phyloP scores from a whole-genome alignment of 1,139 yeast genomes.

The Hyphopichia fennica region DNA sequence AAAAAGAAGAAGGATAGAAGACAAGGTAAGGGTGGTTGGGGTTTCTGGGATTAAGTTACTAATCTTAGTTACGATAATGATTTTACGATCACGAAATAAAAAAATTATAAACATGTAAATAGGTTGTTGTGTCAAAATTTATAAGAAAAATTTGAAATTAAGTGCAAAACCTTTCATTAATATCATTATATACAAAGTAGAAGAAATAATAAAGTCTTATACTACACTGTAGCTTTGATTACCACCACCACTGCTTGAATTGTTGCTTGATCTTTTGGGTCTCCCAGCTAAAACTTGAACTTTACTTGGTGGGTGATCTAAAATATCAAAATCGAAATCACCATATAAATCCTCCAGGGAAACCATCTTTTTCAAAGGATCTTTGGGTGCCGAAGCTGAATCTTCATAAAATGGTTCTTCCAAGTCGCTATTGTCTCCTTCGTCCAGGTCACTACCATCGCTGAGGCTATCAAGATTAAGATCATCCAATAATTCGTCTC shows the following conservation, averaged over 20 bases:
- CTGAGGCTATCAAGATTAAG: not conserved
- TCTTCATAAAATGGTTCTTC: not conserved
- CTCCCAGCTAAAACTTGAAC: not conserved
- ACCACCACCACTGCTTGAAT: not conserved
- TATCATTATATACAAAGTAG: too few relatives aligned
- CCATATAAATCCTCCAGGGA: not conserved
- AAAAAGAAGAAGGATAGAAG: slow-evolving; percentile 38
- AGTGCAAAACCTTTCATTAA: too few relatives aligned
- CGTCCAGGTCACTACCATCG: not conserved
- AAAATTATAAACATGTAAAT: not conserved
- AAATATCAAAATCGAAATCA: not conserved
- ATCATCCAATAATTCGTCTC: not conserved
- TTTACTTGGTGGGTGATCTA: too few relatives aligned
- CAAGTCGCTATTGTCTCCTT: not conserved
- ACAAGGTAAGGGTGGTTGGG: slow-evolving; percentile 50
- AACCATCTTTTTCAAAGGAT: not conserved
- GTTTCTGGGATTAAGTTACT: slow-evolving; percentile 26
- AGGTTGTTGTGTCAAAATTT: not conserved
- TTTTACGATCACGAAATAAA: not conserved
- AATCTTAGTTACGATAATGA: not conserved
- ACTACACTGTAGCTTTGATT: not conserved
- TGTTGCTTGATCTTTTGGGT: not conserved
- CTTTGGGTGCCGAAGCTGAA: not conserved
- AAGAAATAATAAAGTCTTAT: not conserved
- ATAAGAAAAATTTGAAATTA: too few relatives aligned